These are phyloP conservation scores for Cytidiella melzeri DNA, from an alignment of 768 basidiomycete species.

Conservation along the genomic window DNA sequence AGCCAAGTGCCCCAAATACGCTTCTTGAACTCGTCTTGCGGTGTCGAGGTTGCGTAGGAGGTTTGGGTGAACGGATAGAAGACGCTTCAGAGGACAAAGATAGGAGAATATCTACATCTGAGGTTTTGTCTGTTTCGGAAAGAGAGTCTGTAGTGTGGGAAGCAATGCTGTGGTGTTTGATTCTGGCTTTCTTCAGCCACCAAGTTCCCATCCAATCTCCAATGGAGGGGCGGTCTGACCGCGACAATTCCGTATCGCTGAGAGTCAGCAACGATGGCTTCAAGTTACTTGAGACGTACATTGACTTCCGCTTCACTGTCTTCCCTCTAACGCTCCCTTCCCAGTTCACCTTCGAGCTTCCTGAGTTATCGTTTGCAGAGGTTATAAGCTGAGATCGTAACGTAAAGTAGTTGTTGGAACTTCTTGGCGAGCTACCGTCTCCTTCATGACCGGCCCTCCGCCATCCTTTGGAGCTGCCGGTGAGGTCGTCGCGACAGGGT, in stretches of 20 bases:
- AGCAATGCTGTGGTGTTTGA: conserved; percentile 17
- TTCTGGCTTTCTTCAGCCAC: conserved; percentile 44
- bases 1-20: conserved; percentile 67
- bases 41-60: neutral
- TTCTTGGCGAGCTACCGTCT: conserved; percentile 19
- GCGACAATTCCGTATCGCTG: neutral
- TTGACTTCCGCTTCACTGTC: conserved; percentile 20
- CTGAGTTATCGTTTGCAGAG: conserved; percentile 26
- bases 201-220: conserved; percentile 78
- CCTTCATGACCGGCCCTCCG: conserved; percentile 37
- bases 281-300: conserved; percentile 13
- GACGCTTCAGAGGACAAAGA: conserved; percentile 5
- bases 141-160: conserved; percentile 4
- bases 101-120: neutral
- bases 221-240: conserved; percentile 33
- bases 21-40: conserved; percentile 35
- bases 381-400: conserved; percentile 57
- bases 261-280: conserved; percentile 43
- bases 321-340: conserved; percentile 56
- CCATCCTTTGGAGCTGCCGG: conserved; percentile 31
- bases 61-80: neutral
- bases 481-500: conserved; percentile 47
- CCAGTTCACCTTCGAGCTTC: conserved; percentile 31
- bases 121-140: neutral
- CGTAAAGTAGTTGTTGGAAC: conserved; percentile 52